These are phyloP conservation scores for Chiua virens DNA, from an alignment of 768 basidiomycete genomes.

Conservation along the genomic window DNA sequence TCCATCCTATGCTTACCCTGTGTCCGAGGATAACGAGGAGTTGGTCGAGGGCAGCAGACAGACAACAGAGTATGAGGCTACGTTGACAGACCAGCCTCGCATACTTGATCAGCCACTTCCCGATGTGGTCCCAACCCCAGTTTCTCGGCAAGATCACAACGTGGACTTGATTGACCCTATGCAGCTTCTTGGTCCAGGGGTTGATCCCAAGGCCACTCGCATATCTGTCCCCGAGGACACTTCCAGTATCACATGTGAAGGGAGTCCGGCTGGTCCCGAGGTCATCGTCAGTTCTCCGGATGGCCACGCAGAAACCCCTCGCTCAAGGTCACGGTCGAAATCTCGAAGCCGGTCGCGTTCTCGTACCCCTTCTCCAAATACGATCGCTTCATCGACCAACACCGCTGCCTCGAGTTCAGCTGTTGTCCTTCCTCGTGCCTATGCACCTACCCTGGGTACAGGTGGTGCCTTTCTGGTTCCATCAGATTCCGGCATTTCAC, in stretches of 20 bases:
- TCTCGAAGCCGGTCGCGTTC: conserved; percentile 42
- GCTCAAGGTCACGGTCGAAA: conserved; percentile 30
- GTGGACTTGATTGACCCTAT: conserved; percentile 13
- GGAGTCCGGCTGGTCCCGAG: conserved; percentile 21
- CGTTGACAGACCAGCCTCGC: conserved; percentile 9
- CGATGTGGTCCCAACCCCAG: not conserved
- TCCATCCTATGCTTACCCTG: conserved; percentile 33
- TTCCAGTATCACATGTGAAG: conserved; percentile 15
- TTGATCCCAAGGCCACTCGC: conserved; percentile 15
- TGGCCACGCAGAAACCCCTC: conserved; percentile 31
- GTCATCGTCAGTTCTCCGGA: conserved; percentile 38
- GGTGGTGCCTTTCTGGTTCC: conserved; percentile 27
- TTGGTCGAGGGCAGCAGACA: conserved; percentile 20
- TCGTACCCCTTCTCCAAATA: conserved; percentile 46
- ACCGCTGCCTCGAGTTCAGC: conserved; percentile 7
- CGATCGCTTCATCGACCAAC: conserved; percentile 14
- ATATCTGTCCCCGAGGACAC: conserved; percentile 14
- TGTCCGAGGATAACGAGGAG: conserved; percentile 17
- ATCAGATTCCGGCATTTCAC: conserved; percentile 17
- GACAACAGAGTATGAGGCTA: conserved; percentile 18
- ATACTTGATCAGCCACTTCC: conserved; percentile 12
- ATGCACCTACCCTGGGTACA: conserved; percentile 10
- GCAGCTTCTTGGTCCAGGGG: conserved; percentile 17
- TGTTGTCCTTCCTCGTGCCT: conserved; percentile 12
- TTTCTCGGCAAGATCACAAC: conserved; percentile 2